A percentile compares a stretch with the other conserved stretches of the same genome.
phyloP scores from a whole-genome alignment of 2,329 filamentous ascomycete species.

The Fusarium succisae region DNA sequence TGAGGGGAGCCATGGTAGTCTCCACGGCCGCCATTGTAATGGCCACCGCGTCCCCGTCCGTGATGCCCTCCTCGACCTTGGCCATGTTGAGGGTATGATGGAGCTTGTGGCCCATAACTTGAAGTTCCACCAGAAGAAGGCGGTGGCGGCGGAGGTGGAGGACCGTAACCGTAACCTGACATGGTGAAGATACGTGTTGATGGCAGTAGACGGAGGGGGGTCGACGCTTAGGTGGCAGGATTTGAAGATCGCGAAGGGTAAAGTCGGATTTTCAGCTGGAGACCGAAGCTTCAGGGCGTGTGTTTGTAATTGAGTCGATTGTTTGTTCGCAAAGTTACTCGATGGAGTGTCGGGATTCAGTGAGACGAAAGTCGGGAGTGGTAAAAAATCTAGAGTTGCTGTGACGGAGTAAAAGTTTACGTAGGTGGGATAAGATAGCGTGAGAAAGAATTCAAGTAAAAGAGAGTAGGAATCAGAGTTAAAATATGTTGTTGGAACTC shows the following conservation, averaged over 20 bases:
- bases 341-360: background rate
- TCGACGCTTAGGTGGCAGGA: background rate
- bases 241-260: background rate
- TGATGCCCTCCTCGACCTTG: conserved; percentile 50
- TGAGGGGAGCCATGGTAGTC: conserved; percentile 54
- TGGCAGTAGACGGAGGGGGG: background rate
- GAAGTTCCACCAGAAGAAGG: conserved; percentile 45
- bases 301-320: background rate
- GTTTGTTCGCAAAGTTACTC: background rate
- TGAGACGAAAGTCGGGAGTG: background rate
- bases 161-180: conserved; percentile 64
- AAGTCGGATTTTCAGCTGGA: background rate
- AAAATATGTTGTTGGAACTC: background rate
- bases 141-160: conserved; percentile 60
- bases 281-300: background rate
- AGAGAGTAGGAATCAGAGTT: background rate
- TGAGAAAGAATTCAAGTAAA: background rate
- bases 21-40: conserved; percentile 50
- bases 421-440: background rate
- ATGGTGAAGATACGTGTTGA: conserved; percentile 43
- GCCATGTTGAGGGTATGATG: conserved; percentile 51
- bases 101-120: conserved; percentile 52
- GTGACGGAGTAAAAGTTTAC: background rate
- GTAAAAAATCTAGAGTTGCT: background rate
- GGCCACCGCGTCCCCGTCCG: conserved; percentile 52